Evolutionary conservation across 176 grass and related monocot species (phyloP).

Genomic region (Phoenix dactylifera): DNA sequence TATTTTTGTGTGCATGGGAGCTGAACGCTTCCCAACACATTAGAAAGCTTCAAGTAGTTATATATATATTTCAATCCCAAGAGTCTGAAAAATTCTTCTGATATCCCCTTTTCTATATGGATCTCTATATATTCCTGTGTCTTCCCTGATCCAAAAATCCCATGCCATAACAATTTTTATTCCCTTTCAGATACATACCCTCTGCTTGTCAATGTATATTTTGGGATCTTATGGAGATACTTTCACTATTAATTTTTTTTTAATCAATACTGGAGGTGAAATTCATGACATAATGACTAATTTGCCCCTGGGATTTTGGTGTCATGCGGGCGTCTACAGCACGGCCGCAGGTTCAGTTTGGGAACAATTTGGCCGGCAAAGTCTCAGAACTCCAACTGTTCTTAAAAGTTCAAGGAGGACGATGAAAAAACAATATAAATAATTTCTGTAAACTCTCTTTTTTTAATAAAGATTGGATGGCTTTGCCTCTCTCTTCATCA

Average conservation of each 20-base stretch:
- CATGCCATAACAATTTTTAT: background rate
- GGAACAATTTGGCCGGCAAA: too few relatives aligned
- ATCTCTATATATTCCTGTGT: conserved; percentile 48
- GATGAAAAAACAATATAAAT: too few relatives aligned
- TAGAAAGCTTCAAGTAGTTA: conserved; percentile 1
- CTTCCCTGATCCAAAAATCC: conserved; percentile 66
- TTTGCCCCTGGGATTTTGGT: too few relatives aligned
- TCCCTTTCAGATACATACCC: background rate
- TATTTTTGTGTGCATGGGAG: conserved; percentile 19
- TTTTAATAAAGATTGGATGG: too few relatives aligned
- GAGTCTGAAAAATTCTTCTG: conserved; percentile 40
- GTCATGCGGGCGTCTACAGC: too few relatives aligned
- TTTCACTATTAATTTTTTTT: background rate
- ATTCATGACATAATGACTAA: too few relatives aligned
- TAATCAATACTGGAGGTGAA: background rate
- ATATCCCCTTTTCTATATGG: conserved; percentile 44
- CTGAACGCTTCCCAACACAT: conserved; percentile 47
- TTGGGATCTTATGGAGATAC: background rate
- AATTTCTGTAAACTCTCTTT: too few relatives aligned
- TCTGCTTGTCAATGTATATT: conserved; percentile 16
- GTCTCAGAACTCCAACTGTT: too few relatives aligned
- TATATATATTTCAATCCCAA: conserved; percentile 33
- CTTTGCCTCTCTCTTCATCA: too few relatives aligned
- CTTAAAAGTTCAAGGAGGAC: too few relatives aligned
- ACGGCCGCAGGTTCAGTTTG: too few relatives aligned